These are phyloP conservation scores for Emergomyces pasteurianus DNA, from an alignment of 2,329 filamentous ascomycete species.

Conservation along the genomic window DNA sequence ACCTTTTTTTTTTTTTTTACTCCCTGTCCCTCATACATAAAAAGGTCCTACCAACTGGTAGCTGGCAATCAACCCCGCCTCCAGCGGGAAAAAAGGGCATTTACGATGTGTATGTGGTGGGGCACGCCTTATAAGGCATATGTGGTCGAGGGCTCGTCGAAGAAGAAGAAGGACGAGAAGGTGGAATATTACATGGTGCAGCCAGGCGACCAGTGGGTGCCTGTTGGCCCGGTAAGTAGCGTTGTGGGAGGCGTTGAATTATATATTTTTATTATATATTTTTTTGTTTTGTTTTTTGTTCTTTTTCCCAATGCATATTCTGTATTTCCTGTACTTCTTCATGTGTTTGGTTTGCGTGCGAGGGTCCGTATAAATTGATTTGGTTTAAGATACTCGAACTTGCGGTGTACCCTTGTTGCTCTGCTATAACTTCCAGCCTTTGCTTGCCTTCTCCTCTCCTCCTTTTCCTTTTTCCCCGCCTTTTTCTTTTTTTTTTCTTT, in stretches of 20 bases:
- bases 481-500: not conserved
- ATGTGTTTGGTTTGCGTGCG: too few species aligned
- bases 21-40: too few species aligned
- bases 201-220: not conserved
- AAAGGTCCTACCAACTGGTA: too few species aligned
- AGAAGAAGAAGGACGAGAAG: slow-evolving; percentile 5
- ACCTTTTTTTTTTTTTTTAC: not conserved
- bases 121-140: slow-evolving; percentile 9
- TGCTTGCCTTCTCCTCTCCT: not conserved
- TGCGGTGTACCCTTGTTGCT: not conserved
- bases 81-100: too few species aligned
- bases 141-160: slow-evolving; percentile 11
- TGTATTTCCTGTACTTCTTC: too few species aligned
- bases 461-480: not conserved
- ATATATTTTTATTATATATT: not conserved
- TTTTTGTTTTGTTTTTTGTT: not conserved
- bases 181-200: not conserved
- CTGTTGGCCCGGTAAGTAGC: not conserved
- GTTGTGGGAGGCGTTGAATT: not conserved
- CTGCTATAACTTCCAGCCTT: not conserved
- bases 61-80: too few species aligned
- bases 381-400: too few species aligned
- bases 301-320: not conserved
- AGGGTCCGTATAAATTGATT: too few species aligned
- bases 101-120: slow-evolving; percentile 7